Evolutionary conservation across 305 asterid species (phyloP), one percentile per base, ranked within the genome.

Genomic region (Lippia alba): DNA sequence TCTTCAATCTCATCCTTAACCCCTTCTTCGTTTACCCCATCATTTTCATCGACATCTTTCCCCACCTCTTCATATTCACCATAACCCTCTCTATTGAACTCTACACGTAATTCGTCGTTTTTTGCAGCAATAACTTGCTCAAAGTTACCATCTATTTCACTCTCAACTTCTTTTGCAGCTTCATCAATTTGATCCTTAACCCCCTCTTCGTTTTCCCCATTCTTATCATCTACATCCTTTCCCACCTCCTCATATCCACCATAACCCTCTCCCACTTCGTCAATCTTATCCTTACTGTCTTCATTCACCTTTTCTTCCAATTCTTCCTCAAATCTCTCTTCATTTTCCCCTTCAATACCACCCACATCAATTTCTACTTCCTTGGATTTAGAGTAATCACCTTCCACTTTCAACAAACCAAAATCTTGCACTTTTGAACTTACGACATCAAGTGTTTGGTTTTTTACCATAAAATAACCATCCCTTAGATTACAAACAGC

Each of bases 361-460:
- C 65, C 74, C 56, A 41, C 76, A 3, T 74, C 67, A 44, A 55
- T 15, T 59, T 67, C 74, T 0, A 61, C 75, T 61, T 66, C 82
- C 33, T 71, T 69, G 10, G 20, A 8, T 60, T 56, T 82, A 12
- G 19, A 18, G 32, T 65, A 45, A 19, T 65, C 16, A 14, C 16
- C 76, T 36, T 64, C 74, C 76, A 60, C 33, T 32, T 61, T 69
- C 61, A 61, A 54, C 58, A 78, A 69, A 66, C 80, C 69, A 55
- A 55, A 51, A n/a, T 66, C 74, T 3, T 62, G 53, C 74, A 74
- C n/a, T 61, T 71, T 74, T 56, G 34, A 40, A 39, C 71, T 53
- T 45, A 68, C 67, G 61, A 74, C 76, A 56, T 81, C 90, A 36
- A 79, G 68, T 51, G 82, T 34, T 68, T 56, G 64, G 16, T 77